Conservation (phyloP, 2,329 filamentous ascomycete species). For the Talaromyces sp. region DNA sequence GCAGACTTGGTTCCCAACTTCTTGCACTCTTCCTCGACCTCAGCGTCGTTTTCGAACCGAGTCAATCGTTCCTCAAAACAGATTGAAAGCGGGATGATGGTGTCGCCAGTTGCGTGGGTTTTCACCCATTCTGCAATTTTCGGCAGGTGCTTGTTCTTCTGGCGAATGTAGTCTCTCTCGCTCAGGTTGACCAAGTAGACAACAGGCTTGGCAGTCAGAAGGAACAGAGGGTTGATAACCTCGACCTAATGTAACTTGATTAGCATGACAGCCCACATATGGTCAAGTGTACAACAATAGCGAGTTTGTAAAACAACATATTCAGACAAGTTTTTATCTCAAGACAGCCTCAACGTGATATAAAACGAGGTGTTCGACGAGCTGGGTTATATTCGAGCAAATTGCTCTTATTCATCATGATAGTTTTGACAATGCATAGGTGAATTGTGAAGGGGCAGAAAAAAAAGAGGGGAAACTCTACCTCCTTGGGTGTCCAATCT, state of each 20-base stretch:
- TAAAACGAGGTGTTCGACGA: conserved; percentile 85
- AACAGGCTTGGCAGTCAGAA: conserved; percentile 92
- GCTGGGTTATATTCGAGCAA: conserved; percentile 98
- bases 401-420: conserved; percentile 97
- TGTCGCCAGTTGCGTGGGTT: conserved; percentile 77
- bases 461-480: conserved; percentile 42
- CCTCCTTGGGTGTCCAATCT: conserved; percentile 89
- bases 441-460: conserved; percentile 12
- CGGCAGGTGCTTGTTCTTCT: conserved; percentile 98
- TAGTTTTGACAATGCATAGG: conserved; percentile 41
- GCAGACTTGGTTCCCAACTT: conserved; percentile 79
- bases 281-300: background rate
- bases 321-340: conserved; percentile 79
- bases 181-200: conserved; percentile 96
- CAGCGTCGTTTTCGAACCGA: conserved; percentile 65
- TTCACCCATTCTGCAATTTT: conserved; percentile 96
- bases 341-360: conserved; percentile 71
- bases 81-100: conserved; percentile 89
- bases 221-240: conserved; percentile 92
- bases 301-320: conserved; percentile 3
- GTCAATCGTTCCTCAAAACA: conserved; percentile 89
- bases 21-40: conserved; percentile 81
- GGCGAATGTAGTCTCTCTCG: conserved; percentile 93
- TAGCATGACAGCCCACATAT: conserved; percentile 15
- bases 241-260: conserved; percentile 64